A percentile compares a stretch with the other conserved stretches of the same genome.
Conservation (phyloP, 768 basidiomycete genomes). For the Leccinum variicolor region DNA sequence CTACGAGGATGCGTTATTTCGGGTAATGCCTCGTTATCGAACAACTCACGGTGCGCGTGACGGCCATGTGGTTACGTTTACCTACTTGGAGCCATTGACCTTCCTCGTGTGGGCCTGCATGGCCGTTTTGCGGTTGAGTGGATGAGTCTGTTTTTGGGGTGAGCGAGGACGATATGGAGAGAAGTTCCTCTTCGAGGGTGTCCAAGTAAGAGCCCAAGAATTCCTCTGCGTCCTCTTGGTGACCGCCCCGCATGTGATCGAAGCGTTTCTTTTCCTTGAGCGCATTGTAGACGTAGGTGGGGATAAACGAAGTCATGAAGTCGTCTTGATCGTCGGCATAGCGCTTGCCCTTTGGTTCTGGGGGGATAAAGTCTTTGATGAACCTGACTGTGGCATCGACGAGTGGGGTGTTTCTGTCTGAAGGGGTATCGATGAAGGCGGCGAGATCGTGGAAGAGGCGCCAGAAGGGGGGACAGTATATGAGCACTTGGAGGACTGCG, state of each 20-base stretch:
- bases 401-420: constrained; percentile 45
- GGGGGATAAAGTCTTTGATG: constrained; percentile 66
- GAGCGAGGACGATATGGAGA: constrained; percentile 58
- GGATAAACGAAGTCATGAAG: constrained; percentile 70
- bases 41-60: constrained; percentile 71
- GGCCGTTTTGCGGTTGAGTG: constrained; percentile 7
- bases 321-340: constrained; percentile 44
- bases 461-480: constrained; percentile 88
- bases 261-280: constrained; percentile 93
- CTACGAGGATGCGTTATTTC: constrained; percentile 27
- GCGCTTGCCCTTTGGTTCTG: constrained; percentile 38
- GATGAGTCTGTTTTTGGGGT: constrained; percentile 32
- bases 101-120: constrained; percentile 38
- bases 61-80: constrained; percentile 67
- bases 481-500: constrained; percentile 84
- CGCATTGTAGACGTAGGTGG: constrained; percentile 85
- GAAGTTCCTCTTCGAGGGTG: constrained; percentile 88
- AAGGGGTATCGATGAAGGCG: constrained; percentile 39
- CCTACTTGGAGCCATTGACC: constrained; percentile 95
- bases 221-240: constrained; percentile 98
- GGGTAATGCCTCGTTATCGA: constrained; percentile 1
- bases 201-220: constrained; percentile 98
- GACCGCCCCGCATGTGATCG: constrained; percentile 89
- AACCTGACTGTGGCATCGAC: constrained; percentile 71
- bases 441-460: constrained; percentile 72